phyloP scores from a whole-genome alignment of 2,329 filamentous ascomycete genomes.

The Lecanosticta acicola region DNA sequence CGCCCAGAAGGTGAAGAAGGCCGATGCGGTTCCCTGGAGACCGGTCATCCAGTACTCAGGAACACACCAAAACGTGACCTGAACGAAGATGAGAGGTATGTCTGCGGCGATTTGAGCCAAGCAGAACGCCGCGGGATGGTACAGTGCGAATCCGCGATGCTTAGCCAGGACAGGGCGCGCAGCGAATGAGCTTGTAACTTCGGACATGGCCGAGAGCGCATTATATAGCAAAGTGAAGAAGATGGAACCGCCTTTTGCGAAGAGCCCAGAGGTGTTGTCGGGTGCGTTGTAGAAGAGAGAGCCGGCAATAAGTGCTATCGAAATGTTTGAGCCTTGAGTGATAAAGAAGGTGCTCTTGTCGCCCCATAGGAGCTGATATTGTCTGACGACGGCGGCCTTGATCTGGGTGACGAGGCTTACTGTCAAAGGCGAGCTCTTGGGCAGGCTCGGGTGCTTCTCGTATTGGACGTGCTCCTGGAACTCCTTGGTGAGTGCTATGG shows the following conservation, averaged over 20 bases:
- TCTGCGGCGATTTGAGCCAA: slow-evolving; percentile 49
- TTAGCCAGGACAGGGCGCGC: slow-evolving; percentile 44
- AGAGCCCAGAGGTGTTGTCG: slow-evolving; percentile 53
- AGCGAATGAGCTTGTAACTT: slow-evolving; percentile 53
- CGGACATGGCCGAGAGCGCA: slow-evolving; percentile 57
- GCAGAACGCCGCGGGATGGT: slow-evolving; percentile 43
- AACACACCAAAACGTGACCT: slow-evolving; percentile 54
- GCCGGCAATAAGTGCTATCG: slow-evolving; percentile 58
- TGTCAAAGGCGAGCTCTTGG: slow-evolving; percentile 52
- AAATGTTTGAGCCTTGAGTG: slow-evolving; percentile 54
- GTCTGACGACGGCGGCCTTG: slow-evolving; percentile 51
- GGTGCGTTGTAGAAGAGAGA: slow-evolving; percentile 64
- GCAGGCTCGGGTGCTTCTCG: slow-evolving; percentile 53
- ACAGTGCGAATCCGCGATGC: slow-evolving; percentile 39
- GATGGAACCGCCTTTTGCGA: slow-evolving; percentile 57
- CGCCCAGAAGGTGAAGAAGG: slow-evolving; percentile 60
- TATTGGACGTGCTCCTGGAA: slow-evolving; percentile 50
- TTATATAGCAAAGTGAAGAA: slow-evolving; percentile 63
- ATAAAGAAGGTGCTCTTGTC: slow-evolving; percentile 60
- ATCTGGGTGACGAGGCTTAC: slow-evolving; percentile 53
- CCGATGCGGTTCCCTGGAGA: slow-evolving; percentile 45
- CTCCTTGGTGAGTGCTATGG: slow-evolving; percentile 46
- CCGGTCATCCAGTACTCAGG: slow-evolving; percentile 61
- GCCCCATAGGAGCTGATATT: slow-evolving; percentile 61
- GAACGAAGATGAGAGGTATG: slow-evolving; percentile 52